Evolutionary conservation across 495 filamentous ascomycete species (phyloP).

Genomic region (Penicillium alfredii): DNA sequence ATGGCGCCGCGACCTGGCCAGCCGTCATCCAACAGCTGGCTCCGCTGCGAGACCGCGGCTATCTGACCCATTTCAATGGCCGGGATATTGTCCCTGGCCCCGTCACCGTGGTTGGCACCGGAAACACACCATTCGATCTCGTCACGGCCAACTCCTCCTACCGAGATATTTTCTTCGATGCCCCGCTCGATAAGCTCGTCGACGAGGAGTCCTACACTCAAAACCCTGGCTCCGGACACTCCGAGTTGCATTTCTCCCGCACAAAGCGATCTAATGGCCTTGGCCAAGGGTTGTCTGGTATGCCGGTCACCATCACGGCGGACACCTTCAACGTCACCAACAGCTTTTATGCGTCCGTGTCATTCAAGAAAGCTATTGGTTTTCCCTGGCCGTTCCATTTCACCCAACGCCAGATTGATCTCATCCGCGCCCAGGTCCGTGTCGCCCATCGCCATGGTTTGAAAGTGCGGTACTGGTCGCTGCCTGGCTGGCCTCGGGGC

Average conservation of each 20-base stretch:
- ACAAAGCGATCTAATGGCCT: slow-evolving; percentile 6
- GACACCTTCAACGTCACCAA: slow-evolving; percentile 44
- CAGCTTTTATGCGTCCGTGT: slow-evolving; percentile 42
- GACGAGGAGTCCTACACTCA: slow-evolving; percentile 10
- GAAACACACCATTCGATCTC: slow-evolving; percentile 66
- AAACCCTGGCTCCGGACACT: background rate
- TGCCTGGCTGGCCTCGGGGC: slow-evolving; percentile 69
- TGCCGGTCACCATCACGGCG: slow-evolving; percentile 30
- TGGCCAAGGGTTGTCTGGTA: slow-evolving; percentile 35
- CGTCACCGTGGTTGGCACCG: slow-evolving; percentile 75
- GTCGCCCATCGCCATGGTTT: slow-evolving; percentile 64
- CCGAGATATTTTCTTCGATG: slow-evolving; percentile 61
- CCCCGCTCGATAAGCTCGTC: slow-evolving; percentile 42
- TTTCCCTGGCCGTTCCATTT: slow-evolving; percentile 37
- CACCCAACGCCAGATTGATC: slow-evolving; percentile 48
- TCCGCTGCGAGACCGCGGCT: slow-evolving; percentile 60
- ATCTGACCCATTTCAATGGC: slow-evolving; percentile 53
- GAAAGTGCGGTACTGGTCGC: slow-evolving; percentile 72
- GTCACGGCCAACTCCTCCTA: slow-evolving; percentile 42
- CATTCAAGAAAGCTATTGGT: slow-evolving; percentile 36
- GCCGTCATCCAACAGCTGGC: slow-evolving; percentile 54
- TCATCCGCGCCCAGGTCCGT: slow-evolving; percentile 59
- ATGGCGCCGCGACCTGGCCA: slow-evolving; percentile 40
- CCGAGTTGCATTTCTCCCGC: background rate
- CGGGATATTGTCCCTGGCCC: slow-evolving; percentile 45